A percentile compares a stretch with the other conserved stretches of the same genome.
phyloP scores from a whole-genome alignment of 1,284 basidiomycete species.

The Chondrostereum purpureum region DNA sequence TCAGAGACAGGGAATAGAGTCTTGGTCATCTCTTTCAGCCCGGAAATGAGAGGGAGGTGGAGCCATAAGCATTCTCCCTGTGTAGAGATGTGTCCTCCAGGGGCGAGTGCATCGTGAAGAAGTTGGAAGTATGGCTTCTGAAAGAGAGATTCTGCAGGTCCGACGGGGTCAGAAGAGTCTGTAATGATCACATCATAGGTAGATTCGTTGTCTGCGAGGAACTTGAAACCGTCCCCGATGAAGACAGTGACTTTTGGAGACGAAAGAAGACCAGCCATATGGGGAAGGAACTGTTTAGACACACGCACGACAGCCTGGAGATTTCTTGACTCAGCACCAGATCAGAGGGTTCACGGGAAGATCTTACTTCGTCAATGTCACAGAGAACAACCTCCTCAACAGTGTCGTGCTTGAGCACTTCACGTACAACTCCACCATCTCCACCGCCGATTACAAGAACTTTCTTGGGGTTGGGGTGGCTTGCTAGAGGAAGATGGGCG shows the following conservation, averaged over 20 bases:
- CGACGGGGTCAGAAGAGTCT: constrained; percentile 97
- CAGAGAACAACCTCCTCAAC: constrained; percentile 94
- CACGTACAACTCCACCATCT: constrained; percentile 94
- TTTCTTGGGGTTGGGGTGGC: constrained; percentile 93
- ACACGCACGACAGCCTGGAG: constrained; percentile 88
- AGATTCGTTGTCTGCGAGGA: constrained; percentile 84
- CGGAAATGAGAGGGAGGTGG: constrained; percentile 84
- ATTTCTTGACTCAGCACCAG: constrained; percentile 4
- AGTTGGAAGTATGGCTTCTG: constrained; percentile 97
- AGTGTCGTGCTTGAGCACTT: constrained; percentile 90
- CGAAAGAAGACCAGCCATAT: constrained; percentile 85
- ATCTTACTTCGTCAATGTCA: constrained; percentile 90
- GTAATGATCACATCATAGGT: constrained; percentile 99
- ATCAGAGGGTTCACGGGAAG: constrained; percentile 1
- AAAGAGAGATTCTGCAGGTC: constrained; percentile 92
- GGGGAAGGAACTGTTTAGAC: constrained; percentile 88
- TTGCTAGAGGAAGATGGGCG: constrained; percentile 89
- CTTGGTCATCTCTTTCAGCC: constrained; percentile 70
- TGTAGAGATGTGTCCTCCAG: constrained; percentile 92
- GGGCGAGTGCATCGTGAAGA: constrained; percentile 82
- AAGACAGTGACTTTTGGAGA: constrained; percentile 84
- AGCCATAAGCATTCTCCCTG: constrained; percentile 97
- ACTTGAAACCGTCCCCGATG: constrained; percentile 97
- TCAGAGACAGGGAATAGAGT: constrained; percentile 81
- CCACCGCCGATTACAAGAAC: constrained; percentile 97